Evolutionary conservation across 164 flowering plant genomes (phyloP).

Genomic region (Berberis vulgaris): DNA sequence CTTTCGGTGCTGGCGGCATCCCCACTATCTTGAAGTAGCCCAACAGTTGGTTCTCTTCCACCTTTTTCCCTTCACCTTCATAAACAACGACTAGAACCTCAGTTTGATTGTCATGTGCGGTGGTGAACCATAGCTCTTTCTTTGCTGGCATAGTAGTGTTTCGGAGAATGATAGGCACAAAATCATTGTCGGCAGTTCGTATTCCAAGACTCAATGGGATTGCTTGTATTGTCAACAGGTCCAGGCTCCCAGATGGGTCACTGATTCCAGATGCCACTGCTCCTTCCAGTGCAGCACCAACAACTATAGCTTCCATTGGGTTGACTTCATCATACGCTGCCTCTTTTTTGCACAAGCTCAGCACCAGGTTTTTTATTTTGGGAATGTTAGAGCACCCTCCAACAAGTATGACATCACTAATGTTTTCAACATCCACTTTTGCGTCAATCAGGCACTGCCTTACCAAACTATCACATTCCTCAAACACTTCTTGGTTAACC

Average conservation of each 20-base stretch:
- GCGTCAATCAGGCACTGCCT: constrained; percentile 63
- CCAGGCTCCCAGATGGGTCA: constrained; percentile 72
- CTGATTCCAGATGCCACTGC: constrained; percentile 80
- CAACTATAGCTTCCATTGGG: constrained; percentile 73
- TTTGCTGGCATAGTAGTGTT: constrained; percentile 74
- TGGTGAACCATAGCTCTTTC: constrained; percentile 63
- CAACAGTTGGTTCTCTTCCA: constrained; percentile 57
- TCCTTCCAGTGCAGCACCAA: constrained; percentile 91
- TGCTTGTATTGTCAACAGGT: constrained; percentile 74
- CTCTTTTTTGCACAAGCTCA: constrained; percentile 34
- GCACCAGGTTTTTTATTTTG: constrained; percentile 39
- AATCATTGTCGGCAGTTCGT: constrained; percentile 42
- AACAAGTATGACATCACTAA: constrained; percentile 71
- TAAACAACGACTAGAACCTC: constrained; percentile 67
- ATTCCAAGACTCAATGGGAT: constrained; percentile 73
- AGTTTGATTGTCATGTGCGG: constrained; percentile 65
- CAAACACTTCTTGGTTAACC: constrained; percentile 48
- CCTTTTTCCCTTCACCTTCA: constrained; percentile 64
- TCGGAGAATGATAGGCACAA: constrained; percentile 52
- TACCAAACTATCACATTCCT: constrained; percentile 50
- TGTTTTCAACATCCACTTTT: constrained; percentile 41
- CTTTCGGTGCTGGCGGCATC: constrained; percentile 73
- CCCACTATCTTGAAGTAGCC: constrained; percentile 77
- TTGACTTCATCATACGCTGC: constrained; percentile 48
- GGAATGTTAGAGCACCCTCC: constrained; percentile 94